Evolutionary conservation across 2,329 filamentous ascomycete species (phyloP).

Genomic region (Penicillium sp.): DNA sequence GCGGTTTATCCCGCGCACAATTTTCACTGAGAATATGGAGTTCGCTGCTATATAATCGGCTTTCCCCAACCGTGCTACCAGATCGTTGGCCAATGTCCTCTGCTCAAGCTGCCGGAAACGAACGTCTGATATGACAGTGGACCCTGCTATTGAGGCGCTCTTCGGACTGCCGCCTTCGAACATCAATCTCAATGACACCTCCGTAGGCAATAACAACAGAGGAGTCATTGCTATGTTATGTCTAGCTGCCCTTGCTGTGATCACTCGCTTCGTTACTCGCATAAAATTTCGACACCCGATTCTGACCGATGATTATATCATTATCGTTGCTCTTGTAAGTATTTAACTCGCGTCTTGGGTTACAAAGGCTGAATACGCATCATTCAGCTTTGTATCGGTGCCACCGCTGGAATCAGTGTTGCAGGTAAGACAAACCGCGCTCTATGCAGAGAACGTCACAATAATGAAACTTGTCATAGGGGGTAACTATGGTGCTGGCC

Average conservation of each 20-base stretch:
- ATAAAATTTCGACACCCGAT: slow-evolving; percentile 7
- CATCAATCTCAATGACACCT: slow-evolving; percentile 10
- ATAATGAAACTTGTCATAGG: background rate
- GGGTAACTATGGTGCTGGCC: slow-evolving; percentile 7
- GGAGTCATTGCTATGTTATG: slow-evolving; percentile 15
- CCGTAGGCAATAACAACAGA: slow-evolving; percentile 9
- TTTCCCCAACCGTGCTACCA: background rate
- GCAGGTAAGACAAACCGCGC: background rate
- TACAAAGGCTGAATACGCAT: background rate
- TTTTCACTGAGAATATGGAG: background rate
- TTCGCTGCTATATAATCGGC: background rate
- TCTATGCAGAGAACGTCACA: background rate
- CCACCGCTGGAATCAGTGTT: slow-evolving; percentile 1
- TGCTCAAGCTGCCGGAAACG: background rate
- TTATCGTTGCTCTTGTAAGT: slow-evolving; percentile 12
- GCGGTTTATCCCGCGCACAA: no score
- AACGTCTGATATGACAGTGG: slow-evolving; percentile 8
- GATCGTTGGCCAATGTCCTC: no score
- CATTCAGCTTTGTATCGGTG: background rate
- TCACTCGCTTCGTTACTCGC: slow-evolving; percentile 15
- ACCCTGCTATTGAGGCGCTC: slow-evolving; percentile 11
- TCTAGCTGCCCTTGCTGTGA: slow-evolving; percentile 8
- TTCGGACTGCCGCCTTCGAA: slow-evolving; percentile 13
- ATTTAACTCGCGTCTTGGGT: background rate
- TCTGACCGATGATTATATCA: slow-evolving; percentile 17